Evolutionary conservation across 2,329 filamentous ascomycete genomes (phyloP).

Genomic region (Aspergillus sp.): DNA sequence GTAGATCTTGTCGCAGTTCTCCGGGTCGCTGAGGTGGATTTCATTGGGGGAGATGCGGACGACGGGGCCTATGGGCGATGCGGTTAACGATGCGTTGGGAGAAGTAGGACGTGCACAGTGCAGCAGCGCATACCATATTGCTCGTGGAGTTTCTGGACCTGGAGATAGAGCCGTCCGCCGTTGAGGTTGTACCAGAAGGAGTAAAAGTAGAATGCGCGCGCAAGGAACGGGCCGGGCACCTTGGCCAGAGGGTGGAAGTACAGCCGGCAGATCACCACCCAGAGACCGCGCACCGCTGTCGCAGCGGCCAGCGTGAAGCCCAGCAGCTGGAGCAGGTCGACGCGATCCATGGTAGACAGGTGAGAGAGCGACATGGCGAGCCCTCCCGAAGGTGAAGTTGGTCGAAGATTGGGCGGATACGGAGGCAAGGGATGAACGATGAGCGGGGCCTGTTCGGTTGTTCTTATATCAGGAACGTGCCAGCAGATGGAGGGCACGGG

Average conservation of each 20-base stretch:
- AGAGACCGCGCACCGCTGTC: conserved; percentile 3
- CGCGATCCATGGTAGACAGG: neutral
- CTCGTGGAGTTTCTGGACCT: conserved; percentile 23
- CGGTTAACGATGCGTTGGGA: neutral
- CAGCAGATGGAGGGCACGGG: neutral
- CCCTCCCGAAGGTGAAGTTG: neutral
- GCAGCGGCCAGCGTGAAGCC: neutral
- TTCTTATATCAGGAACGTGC: neutral
- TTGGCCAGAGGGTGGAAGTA: conserved; percentile 28
- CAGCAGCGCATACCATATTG: conserved; percentile 21
- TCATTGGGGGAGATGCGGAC: conserved; percentile 28
- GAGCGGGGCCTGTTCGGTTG: neutral
- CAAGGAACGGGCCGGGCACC: conserved; percentile 26
- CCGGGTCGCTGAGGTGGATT: conserved; percentile 26
- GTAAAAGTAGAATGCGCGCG: conserved; percentile 17
- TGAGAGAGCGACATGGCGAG: neutral
- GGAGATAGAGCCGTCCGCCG: conserved; percentile 21
- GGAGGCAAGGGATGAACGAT: neutral
- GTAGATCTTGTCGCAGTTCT: conserved; percentile 25
- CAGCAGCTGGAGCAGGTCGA: conserved; percentile 1
- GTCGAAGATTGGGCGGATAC: no score
- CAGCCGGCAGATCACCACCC: conserved; percentile 20
- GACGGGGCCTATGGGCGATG: conserved; percentile 19
- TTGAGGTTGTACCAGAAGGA: conserved; percentile 27
- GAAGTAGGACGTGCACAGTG: neutral